Evolutionary conservation across 768 basidiomycete genomes (phyloP).

Genomic region (Sporobolomyces phaffii): DNA sequence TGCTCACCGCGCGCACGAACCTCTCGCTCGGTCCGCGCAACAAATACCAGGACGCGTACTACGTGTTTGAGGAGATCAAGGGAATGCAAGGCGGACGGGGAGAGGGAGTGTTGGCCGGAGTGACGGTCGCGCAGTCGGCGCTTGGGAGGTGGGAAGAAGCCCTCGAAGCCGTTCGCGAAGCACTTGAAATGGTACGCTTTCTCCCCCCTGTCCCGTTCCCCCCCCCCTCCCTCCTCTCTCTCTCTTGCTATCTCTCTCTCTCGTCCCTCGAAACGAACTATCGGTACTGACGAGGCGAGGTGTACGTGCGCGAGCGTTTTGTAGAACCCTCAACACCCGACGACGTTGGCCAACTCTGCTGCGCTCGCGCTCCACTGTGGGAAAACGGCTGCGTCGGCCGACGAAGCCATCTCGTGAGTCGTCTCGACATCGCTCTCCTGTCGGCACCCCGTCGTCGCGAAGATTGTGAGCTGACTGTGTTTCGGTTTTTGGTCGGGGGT

Average conservation of each 20-base stretch:
- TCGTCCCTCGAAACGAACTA: neutral
- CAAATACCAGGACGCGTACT: conserved; percentile 42
- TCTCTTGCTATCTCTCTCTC: too few species aligned
- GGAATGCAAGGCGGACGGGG: conserved; percentile 40
- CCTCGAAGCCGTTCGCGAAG: conserved; percentile 35
- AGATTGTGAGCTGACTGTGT: too few species aligned
- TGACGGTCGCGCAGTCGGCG: conserved; percentile 36
- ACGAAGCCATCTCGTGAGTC: conserved; percentile 27
- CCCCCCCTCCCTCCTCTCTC: too few species aligned
- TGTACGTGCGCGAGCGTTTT: neutral
- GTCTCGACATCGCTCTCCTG: neutral
- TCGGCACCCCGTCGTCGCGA: neutral
- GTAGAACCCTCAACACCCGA: conserved; percentile 41
- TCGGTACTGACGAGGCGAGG: neutral
- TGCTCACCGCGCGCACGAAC: conserved; percentile 31
- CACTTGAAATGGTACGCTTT: conserved; percentile 37
- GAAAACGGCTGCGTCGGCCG: conserved; percentile 23
- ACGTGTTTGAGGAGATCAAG: conserved; percentile 42
- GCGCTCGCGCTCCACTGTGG: conserved; percentile 38
- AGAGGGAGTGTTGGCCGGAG: conserved; percentile 31
- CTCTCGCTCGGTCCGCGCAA: conserved; percentile 27
- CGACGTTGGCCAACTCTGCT: conserved; percentile 37
- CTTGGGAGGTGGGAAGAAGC: conserved; percentile 40
- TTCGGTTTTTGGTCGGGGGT: too few species aligned
- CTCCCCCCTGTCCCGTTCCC: too few species aligned